These are phyloP conservation scores for Floccularia luteovirens DNA, from an alignment of 768 basidiomycete genomes.

Conservation along the genomic window DNA sequence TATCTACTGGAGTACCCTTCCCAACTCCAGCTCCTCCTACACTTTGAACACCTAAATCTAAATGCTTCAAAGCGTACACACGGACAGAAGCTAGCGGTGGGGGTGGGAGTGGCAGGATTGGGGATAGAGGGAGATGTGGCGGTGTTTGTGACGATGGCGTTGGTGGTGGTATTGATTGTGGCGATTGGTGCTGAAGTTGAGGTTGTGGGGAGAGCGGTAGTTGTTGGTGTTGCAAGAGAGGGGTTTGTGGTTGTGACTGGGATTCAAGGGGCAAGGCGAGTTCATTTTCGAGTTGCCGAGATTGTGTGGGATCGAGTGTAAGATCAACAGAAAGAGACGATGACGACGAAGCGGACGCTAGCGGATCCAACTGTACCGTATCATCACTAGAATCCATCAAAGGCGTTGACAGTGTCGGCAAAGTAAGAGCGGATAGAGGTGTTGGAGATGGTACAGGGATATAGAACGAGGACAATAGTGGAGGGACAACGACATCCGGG, in stretches of 20 bases:
- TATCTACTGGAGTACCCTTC: constrained; percentile 25
- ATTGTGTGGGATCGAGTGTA: too few species aligned
- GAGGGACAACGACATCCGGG: constrained; percentile 9
- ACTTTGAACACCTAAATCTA: too few species aligned
- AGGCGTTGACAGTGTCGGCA: too few species aligned
- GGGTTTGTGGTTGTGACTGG: too few species aligned
- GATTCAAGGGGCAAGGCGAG: too few species aligned
- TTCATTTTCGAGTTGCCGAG: too few species aligned
- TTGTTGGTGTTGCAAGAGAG: too few species aligned
- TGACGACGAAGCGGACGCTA: not conserved
- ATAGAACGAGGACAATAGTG: constrained; percentile 8
- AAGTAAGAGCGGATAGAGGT: too few species aligned
- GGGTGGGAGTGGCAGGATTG: constrained; percentile 24
- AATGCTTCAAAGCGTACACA: constrained; percentile 16
- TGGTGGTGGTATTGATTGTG: constrained; percentile 2
- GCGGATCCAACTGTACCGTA: too few species aligned
- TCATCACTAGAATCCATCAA: too few species aligned
- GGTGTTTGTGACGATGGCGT: constrained; percentile 9
- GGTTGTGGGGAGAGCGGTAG: too few species aligned
- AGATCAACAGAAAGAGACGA: too few species aligned
- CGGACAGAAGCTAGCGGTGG: constrained; percentile 23
- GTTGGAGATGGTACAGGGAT: constrained; percentile 7
- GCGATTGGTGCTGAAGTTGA: constrained; percentile 10
- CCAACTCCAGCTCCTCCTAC: constrained; percentile 21
- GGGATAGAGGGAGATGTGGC: constrained; percentile 8